A percentile compares a stretch with the other conserved stretches of the same genome.
phyloP scores from a whole-genome alignment of 805 yeast species.

The Candida quercuum region DNA sequence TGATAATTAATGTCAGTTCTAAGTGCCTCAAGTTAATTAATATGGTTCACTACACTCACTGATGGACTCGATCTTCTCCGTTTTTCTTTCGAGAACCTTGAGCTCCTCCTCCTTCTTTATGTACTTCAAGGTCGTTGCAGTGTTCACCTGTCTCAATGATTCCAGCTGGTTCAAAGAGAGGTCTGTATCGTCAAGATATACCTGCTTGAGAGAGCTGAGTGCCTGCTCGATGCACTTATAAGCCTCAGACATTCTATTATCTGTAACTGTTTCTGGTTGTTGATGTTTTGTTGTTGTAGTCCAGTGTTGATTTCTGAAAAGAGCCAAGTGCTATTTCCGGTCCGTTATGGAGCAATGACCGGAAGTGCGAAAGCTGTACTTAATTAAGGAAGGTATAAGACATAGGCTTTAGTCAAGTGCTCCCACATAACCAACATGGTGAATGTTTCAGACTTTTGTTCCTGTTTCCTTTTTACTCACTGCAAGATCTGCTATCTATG shows the following conservation, averaged over 20 bases:
- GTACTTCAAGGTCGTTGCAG: constrained; percentile 51
- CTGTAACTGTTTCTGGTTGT: background rate
- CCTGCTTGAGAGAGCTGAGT: constrained; percentile 28
- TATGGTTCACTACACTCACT: constrained; percentile 16
- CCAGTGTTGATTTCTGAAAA: background rate
- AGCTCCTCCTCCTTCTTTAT: constrained; percentile 40
- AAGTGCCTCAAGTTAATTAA: too few species aligned
- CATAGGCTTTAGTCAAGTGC: too few species aligned
- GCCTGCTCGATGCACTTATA: constrained; percentile 17
- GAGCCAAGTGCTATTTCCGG: too few species aligned
- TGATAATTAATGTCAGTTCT: background rate
- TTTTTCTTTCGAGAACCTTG: constrained; percentile 20
- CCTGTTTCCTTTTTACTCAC: too few species aligned
- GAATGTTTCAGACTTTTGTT: too few species aligned
- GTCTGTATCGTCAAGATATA: constrained; percentile 34
- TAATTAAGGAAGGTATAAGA: too few species aligned
- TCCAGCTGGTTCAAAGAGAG: constrained; percentile 36
- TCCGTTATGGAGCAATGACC: too few species aligned
- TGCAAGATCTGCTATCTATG: too few species aligned
- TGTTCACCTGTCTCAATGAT: constrained; percentile 48
- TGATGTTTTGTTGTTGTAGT: too few species aligned
- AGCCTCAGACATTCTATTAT: constrained; percentile 11
- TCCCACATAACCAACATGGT: too few species aligned
- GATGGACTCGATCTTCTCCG: constrained; percentile 11
- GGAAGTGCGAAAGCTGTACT: too few species aligned